These are phyloP conservation scores for Boletus pseudopeckii DNA, from an alignment of 768 basidiomycete species.

Conservation along the genomic window DNA sequence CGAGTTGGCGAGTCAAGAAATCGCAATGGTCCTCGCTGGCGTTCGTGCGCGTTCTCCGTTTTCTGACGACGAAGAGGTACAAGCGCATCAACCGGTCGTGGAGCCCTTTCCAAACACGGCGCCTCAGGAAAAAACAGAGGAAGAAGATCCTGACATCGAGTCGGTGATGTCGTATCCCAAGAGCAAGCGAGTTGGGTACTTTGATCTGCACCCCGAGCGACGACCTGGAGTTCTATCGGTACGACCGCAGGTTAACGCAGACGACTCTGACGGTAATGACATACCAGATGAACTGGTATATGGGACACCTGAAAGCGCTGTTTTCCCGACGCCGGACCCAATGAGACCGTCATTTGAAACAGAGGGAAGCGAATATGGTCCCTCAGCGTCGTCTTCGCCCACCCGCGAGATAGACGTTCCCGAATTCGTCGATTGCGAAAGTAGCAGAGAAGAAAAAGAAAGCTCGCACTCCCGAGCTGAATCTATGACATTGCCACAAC, in stretches of 20 bases:
- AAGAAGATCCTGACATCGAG: conserved; percentile 44
- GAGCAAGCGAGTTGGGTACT: conserved; percentile 56
- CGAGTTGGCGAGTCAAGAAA: conserved; percentile 69
- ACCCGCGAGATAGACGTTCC: conserved; percentile 30
- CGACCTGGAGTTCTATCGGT: conserved; percentile 35
- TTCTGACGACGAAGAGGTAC: conserved; percentile 41
- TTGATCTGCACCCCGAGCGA: conserved; percentile 76
- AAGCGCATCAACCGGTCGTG: conserved; percentile 18
- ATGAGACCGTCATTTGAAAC: conserved; percentile 34
- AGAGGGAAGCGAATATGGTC: conserved; percentile 32
- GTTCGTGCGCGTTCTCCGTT: conserved; percentile 37
- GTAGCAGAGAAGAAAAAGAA: conserved; percentile 22
- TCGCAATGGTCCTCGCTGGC: conserved; percentile 66
- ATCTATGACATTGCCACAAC: conserved; percentile 27
- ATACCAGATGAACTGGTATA: conserved; percentile 34
- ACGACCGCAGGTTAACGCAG: conserved; percentile 28
- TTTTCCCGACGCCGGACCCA: conserved; percentile 19
- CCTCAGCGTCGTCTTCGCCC: conserved; percentile 28
- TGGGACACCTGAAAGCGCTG: conserved; percentile 23
- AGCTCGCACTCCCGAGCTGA: conserved; percentile 26
- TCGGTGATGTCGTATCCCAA: conserved; percentile 36
- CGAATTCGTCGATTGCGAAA: conserved; percentile 26
- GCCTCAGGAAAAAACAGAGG: conserved; percentile 39
- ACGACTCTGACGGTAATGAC: conserved; percentile 36
- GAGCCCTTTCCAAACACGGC: conserved; percentile 7